Base-by-base conservation (phyloP, 345 rosid genomes). In the Euphorbia pulcherrima region DNA sequence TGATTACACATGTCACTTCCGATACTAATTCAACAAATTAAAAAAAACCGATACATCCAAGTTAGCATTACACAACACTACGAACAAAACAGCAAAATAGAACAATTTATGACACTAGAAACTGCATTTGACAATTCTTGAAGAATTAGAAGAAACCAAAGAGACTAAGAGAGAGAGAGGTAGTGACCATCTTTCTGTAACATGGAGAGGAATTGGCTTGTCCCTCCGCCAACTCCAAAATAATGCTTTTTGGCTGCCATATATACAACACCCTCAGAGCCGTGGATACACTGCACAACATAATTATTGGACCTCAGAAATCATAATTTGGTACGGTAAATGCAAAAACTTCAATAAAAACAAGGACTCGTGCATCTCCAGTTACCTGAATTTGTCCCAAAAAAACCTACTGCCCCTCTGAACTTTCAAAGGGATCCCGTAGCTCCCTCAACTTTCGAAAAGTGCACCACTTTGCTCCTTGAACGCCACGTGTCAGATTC, bases 141-240 rank as follows among this genome's bases (percentile, higher is more conserved):
- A 41, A 27, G 39, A 27, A 37, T 0, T 21, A 37, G 52, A 28
- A 40, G 5, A 57, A n/a, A n/a, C n/a, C 11, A 21, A 28, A 13
- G 28, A 28, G n/a, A n/a, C n/a, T n/a, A n/a, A n/a, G n/a, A n/a
- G n/a, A n/a, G 1, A 51, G 56, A 60, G 24, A 30, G 66, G 56
- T 53, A 56, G 80, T 82, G 74, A 94, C 99, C 93, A 57, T 89
- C 90, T 76, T 88, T 85, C 69, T 86, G 92, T 58, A 90, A 79
- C 81, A 89, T 76, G 54, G 93, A 84, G 33, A 94, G 76, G 76
- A 94, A 94, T 68, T 81, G 90, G 44, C 90, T 73, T 14, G 99
- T 86, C 75, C 97, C 99, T 21, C 96, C 99, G 26, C 99, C 97
- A 50, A 94, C 99, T 23, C 99, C 99, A 50, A 91, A 91, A 80